phyloP scores from a whole-genome alignment of 2,329 filamentous ascomycete species.

The Fusarium nanum region DNA sequence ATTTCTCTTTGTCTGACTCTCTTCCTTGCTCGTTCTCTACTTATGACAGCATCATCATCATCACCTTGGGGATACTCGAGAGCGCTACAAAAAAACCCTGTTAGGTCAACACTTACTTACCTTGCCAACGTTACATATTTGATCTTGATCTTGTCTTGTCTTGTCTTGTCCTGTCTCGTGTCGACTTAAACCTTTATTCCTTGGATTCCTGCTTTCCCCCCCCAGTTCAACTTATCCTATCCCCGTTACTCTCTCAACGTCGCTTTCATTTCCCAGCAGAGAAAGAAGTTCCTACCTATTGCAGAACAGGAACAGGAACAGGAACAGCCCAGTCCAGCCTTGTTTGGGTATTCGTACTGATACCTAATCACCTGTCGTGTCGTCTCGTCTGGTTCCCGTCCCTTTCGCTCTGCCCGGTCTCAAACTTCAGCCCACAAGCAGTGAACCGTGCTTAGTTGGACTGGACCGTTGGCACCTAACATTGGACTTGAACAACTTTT shows the following conservation, averaged over 20 bases:
- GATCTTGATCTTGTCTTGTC: background rate
- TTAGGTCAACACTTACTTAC: constrained; percentile 10
- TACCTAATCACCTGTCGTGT: background rate
- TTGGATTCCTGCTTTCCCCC: constrained; percentile 11
- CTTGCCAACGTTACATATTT: constrained; percentile 13
- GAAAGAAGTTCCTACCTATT: background rate
- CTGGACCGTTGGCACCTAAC: constrained; percentile 12
- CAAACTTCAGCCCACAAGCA: constrained; percentile 44
- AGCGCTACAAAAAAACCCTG: constrained; percentile 33
- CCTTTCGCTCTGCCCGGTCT: constrained; percentile 41
- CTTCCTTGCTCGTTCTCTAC: constrained; percentile 5
- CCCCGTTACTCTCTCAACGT: constrained; percentile 4
- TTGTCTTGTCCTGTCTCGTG: background rate
- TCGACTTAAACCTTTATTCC: constrained; percentile 9
- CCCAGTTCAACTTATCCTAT: background rate
- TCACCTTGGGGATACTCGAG: background rate
- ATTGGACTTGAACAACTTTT: constrained; percentile 4
- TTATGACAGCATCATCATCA: constrained; percentile 24
- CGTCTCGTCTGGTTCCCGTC: constrained; percentile 18
- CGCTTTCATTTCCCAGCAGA: constrained; percentile 1
- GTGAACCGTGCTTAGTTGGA: constrained; percentile 40
- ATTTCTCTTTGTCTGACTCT: background rate
- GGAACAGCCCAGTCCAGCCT: background rate
- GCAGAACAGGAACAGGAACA: background rate
- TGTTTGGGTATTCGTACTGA: background rate